phyloP scores from a whole-genome alignment of 768 basidiomycete genomes.

The Leccinum disarticulatum region DNA sequence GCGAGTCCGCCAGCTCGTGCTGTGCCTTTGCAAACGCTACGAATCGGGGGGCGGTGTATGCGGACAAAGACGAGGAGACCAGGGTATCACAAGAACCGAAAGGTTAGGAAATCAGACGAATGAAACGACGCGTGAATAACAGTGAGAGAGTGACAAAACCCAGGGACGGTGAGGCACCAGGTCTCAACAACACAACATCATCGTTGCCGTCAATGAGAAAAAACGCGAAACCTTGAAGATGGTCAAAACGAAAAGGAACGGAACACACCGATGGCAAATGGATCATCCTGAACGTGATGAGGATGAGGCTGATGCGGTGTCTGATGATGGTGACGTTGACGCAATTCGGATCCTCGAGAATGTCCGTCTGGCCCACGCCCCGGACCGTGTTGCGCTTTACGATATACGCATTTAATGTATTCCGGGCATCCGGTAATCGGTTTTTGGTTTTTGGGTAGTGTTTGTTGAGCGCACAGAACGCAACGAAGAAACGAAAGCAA shows the following conservation, averaged over 20 bases:
- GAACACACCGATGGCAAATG: conserved; percentile 15
- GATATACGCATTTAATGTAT: neutral
- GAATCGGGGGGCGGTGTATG: neutral
- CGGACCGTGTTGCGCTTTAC: conserved; percentile 5
- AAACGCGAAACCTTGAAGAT: too few species aligned
- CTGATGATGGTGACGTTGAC: conserved; percentile 7
- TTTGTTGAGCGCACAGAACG: neutral
- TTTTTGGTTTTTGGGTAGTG: neutral
- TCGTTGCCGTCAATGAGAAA: neutral
- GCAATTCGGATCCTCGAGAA: conserved; percentile 14
- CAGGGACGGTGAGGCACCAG: too few species aligned
- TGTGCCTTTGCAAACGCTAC: conserved; percentile 26
- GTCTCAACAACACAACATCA: neutral
- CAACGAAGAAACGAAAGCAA: neutral
- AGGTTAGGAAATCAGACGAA: neutral
- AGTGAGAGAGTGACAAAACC: neutral
- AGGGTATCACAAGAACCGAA: too few species aligned
- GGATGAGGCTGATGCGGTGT: neutral
- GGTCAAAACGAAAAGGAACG: neutral
- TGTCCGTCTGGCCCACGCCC: too few species aligned
- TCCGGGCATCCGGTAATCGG: neutral
- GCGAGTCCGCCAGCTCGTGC: neutral
- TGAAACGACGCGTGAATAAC: neutral
- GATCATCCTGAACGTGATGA: neutral
- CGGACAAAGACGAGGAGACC: too few species aligned